phyloP scores from a whole-genome alignment of 768 basidiomycete genomes.

The Crassisporium funariophilum region DNA sequence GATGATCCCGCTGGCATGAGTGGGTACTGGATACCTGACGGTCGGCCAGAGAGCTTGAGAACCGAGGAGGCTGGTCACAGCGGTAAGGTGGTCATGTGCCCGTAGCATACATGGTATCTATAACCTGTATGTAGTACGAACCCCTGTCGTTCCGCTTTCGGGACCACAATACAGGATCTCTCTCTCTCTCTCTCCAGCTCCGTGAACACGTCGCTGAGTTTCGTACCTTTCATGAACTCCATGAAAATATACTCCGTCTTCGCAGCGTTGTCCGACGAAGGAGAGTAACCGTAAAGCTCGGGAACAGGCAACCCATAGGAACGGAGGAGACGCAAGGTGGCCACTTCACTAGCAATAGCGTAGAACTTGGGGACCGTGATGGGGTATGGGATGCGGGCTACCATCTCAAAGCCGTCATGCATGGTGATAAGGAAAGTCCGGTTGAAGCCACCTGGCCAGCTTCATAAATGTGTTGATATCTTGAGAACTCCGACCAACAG shows the following conservation, averaged over 20 bases:
- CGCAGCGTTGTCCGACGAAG: slow-evolving; percentile 26
- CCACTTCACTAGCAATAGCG: slow-evolving; percentile 38
- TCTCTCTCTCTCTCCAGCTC: too few relatives aligned
- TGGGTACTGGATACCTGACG: too few relatives aligned
- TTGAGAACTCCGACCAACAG: slow-evolving; percentile 35
- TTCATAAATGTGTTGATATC: slow-evolving; percentile 40
- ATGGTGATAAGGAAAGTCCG: slow-evolving; percentile 37
- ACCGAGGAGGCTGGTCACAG: too few relatives aligned
- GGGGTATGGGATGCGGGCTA: slow-evolving; percentile 37
- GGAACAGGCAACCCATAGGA: slow-evolving; percentile 32
- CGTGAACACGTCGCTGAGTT: slow-evolving; percentile 20
- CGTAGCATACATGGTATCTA: too few relatives aligned
- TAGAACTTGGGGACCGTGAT: slow-evolving; percentile 27
- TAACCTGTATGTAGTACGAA: too few relatives aligned
- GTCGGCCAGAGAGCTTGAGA: too few relatives aligned
- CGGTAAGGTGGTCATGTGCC: too few relatives aligned
- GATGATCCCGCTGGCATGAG: too few relatives aligned
- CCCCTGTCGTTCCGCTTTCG: too few relatives aligned
- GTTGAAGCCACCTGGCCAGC: slow-evolving; percentile 43
- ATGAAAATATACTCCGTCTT: slow-evolving; percentile 38
- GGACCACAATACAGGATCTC: too few relatives aligned
- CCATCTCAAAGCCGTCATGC: slow-evolving; percentile 30
- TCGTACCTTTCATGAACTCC: slow-evolving; percentile 35
- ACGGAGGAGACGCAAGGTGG: slow-evolving; percentile 37
- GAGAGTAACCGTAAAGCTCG: slow-evolving; percentile 32